Evolutionary conservation across 768 basidiomycete species (phyloP).

Genomic region (Mycena amicta): DNA sequence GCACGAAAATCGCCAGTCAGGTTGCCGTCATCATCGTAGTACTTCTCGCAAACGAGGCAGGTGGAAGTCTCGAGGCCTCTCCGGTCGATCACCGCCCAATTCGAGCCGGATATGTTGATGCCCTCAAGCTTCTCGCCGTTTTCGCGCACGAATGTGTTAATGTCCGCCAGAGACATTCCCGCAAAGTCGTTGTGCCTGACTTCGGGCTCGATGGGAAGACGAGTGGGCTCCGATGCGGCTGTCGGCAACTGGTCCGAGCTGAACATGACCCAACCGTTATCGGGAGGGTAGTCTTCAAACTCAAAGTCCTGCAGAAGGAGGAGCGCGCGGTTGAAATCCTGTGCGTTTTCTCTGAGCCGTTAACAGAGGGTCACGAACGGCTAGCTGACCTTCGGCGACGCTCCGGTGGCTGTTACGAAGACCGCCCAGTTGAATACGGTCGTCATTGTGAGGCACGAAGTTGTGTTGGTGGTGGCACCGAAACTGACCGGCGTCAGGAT

Average conservation of each 20-base stretch:
- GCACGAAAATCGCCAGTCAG: constrained; percentile 4
- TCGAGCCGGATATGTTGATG: background rate
- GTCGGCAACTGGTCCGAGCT: constrained; percentile 1
- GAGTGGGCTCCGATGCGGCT: background rate
- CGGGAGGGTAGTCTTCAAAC: background rate
- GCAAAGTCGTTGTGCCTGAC: constrained; percentile 11
- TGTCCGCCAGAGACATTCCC: background rate
- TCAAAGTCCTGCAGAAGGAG: constrained; percentile 13
- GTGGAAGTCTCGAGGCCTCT: constrained; percentile 14
- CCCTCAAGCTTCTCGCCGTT: background rate
- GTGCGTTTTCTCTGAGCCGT: background rate
- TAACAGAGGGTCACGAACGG: too few relatives aligned
- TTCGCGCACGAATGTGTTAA: constrained; percentile 10
- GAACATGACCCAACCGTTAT: constrained; percentile 2
- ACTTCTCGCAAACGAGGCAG: constrained; percentile 13
- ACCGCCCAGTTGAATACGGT: background rate
- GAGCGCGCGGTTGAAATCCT: constrained; percentile 14
- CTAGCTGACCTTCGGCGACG: background rate
- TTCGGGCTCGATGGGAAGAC: background rate
- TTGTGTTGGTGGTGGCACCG: too few relatives aligned
- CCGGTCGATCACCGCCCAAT: constrained; percentile 17
- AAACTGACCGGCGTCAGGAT: too few relatives aligned
- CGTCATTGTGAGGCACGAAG: too few relatives aligned
- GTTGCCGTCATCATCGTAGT: background rate
- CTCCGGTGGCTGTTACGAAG: background rate